These are phyloP conservation scores for Venturia nashicola DNA, from an alignment of 2,329 filamentous ascomycete genomes.

Conservation along the genomic window DNA sequence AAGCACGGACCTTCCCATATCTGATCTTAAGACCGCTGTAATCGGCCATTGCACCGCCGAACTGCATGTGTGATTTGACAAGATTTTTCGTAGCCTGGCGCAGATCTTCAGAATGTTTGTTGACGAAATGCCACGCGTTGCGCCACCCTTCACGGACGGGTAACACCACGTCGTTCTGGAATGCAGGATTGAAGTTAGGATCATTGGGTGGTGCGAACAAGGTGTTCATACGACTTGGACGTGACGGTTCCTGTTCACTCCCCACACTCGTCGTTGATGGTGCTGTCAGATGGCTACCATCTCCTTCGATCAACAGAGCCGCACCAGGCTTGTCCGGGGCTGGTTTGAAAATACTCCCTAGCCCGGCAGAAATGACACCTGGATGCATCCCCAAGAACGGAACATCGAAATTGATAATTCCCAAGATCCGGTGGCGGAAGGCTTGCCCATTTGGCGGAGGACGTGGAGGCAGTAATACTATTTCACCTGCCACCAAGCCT, in stretches of 20 bases:
- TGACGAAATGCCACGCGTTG: conserved; percentile 60
- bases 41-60: conserved; percentile 69
- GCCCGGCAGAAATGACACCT: conserved; percentile 69
- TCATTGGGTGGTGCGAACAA: conserved; percentile 26
- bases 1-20: conserved; percentile 54
- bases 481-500: conserved; percentile 68
- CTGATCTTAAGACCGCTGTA: conserved; percentile 55
- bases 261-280: conserved; percentile 8
- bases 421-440: conserved; percentile 65
- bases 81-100: conserved; percentile 59
- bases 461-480: conserved; percentile 46
- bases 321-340: conserved; percentile 22
- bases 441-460: conserved; percentile 20
- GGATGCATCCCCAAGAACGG: conserved; percentile 84
- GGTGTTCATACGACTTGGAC: conserved; percentile 22
- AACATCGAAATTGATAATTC: conserved; percentile 71
- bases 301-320: background rate
- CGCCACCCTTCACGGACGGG: conserved; percentile 58
- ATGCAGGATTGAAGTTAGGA: conserved; percentile 64
- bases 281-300: conserved; percentile 10
- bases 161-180: conserved; percentile 60
- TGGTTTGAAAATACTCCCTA: conserved; percentile 61
- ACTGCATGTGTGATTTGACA: conserved; percentile 70
- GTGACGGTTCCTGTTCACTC: conserved; percentile 5
- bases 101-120: conserved; percentile 67